Evolutionary conservation across 1,284 basidiomycete genomes (phyloP), one percentile per base, ranked within the genome.

Genomic region (Rhodofomes roseus): DNA sequence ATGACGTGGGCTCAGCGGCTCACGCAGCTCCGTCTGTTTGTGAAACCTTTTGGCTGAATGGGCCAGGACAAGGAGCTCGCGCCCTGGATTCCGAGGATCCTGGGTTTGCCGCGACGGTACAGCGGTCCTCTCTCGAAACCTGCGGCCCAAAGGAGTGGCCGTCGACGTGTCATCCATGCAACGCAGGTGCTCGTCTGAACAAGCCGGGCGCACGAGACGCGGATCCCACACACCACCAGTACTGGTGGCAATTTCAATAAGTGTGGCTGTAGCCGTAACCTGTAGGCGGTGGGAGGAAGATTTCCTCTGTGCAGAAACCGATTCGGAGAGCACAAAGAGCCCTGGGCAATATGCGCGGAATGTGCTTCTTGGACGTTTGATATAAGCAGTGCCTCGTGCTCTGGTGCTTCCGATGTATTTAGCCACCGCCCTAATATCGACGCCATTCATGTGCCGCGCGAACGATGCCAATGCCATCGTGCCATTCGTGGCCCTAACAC

Each of bases 401-500:
- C 6, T 20, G 3, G 31, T 36, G 31, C 34, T 52, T 34, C 31
- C 50, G 34, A 37, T 36, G 18, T 9, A 18, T 34, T 34, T 9
- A 52, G 31, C 50, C 29, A 52, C 50, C 50, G 22, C 50, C 50
- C 50, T 37, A 52, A 52, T 37, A 22, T 22, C 34, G 50, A 52
- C 22, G 29, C 31, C 29, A 31, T 52, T 22, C 22, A 34, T 52
- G 18, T 51, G 29, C 48, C 48, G 31, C 29, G 48, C 29, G 11
- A 14, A 51, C 34, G 50, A 20, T 23, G 29, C 27, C 46, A 48
- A 58, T 57, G 56, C 31, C 27, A 58, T 40, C 56, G 56, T 48
- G 25, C 25, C 46, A 48, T 18, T 48, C 29, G 46, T 48, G n/a
- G 46, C 22, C 14, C 43, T 22, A 44, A 25, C 23, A 12, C 22